Conservation (phyloP, 345 rosid genomes). For the Salix purpurea region DNA sequence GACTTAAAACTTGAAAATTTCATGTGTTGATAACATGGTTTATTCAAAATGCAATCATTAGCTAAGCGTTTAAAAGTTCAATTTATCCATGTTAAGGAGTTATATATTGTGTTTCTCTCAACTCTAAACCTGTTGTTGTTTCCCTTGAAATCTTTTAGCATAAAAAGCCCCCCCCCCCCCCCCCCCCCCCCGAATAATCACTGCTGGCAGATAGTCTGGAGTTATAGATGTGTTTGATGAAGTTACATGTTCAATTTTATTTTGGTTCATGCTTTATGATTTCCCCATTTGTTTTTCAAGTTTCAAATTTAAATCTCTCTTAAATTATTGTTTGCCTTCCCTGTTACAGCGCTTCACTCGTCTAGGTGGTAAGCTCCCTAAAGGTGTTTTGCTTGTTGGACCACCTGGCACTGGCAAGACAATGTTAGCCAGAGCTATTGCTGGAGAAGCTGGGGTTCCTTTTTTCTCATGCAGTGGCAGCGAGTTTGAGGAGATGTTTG, state of each 20-base stretch:
- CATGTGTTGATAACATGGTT: too few species aligned
- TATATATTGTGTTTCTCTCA: not conserved
- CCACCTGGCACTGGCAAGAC: constrained; percentile 99
- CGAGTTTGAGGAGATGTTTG: constrained; percentile 99
- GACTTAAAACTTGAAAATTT: too few species aligned
- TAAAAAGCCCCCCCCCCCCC: too few species aligned
- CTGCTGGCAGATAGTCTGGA: too few species aligned
- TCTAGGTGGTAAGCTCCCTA: constrained; percentile 95
- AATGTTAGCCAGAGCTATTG: constrained; percentile 96
- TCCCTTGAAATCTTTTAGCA: not conserved
- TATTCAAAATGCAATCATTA: too few species aligned
- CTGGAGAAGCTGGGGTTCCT: constrained; percentile 99
- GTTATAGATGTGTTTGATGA: too few species aligned
- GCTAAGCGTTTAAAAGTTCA: not conserved
- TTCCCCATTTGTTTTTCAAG: not conserved
- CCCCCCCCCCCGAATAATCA: not conserved
- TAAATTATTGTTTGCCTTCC: not conserved
- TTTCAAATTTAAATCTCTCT: not conserved
- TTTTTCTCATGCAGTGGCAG: constrained; percentile 99
- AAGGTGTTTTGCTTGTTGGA: constrained; percentile 94
- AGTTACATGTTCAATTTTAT: not conserved
- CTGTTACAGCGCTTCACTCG: constrained; percentile 87
- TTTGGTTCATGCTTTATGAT: not conserved
- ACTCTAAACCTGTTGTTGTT: not conserved
- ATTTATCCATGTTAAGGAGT: not conserved